phyloP scores from a whole-genome alignment of 2,329 filamentous ascomycete species.

The Pyrenochaeta sp. region DNA sequence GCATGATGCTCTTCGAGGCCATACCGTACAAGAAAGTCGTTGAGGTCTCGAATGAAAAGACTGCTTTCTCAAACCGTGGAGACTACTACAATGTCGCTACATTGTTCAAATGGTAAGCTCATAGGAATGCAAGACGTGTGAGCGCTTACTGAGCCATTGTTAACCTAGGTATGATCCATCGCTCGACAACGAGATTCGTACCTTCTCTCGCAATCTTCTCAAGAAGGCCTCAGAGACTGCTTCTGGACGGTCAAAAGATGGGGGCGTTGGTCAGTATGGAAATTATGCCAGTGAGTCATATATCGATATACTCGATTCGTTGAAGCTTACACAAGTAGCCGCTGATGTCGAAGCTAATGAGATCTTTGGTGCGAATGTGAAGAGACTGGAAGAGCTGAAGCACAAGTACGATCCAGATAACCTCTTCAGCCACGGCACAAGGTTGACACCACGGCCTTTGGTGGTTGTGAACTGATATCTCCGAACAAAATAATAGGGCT shows the following conservation, averaged over 20 bases:
- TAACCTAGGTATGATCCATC: constrained; percentile 32
- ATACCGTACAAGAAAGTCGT: constrained; percentile 38
- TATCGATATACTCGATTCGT: background rate
- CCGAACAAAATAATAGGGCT: no score
- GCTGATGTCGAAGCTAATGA: constrained; percentile 36
- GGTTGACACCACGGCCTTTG: constrained; percentile 28
- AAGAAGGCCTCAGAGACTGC: constrained; percentile 25
- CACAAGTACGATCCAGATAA: constrained; percentile 47
- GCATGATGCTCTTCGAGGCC: constrained; percentile 40
- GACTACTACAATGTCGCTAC: constrained; percentile 48
- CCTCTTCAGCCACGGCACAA: constrained; percentile 40
- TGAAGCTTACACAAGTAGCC: constrained; percentile 17
- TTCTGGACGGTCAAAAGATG: constrained; percentile 27
- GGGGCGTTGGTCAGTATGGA: constrained; percentile 42
- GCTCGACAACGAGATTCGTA: constrained; percentile 36
- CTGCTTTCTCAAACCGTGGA: constrained; percentile 39
- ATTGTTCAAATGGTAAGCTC: constrained; percentile 42
- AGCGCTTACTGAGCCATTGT: background rate
- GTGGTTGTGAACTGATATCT: constrained; percentile 26
- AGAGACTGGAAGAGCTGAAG: constrained; percentile 43
- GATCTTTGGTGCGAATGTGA: constrained; percentile 45
- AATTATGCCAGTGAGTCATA: constrained; percentile 40
- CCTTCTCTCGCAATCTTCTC: constrained; percentile 34
- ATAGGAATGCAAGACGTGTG: background rate
- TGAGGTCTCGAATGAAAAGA: constrained; percentile 33